phyloP scores from a whole-genome alignment of 2,329 filamentous ascomycete genomes.

The Ophiocordyceps robertsii region DNA sequence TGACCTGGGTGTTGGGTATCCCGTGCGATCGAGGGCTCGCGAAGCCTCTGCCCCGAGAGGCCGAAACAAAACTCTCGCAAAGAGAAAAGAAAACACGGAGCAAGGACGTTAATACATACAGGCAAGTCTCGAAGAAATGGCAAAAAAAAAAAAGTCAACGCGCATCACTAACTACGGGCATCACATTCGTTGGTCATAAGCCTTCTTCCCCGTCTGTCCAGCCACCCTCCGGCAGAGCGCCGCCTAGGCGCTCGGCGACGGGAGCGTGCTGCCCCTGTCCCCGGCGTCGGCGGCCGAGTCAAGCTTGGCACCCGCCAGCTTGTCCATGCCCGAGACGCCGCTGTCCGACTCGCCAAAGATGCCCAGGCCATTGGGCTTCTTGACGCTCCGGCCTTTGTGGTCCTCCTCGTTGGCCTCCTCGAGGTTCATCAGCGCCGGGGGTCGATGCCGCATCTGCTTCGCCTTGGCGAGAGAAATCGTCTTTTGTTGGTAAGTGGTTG shows the following conservation, averaged over 20 bases:
- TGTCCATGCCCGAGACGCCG: conserved; percentile 28
- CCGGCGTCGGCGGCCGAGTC: conserved; percentile 15
- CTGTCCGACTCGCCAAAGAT: conserved; percentile 30
- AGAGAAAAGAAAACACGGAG: not conserved
- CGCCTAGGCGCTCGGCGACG: conserved; percentile 18
- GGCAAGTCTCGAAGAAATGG: not conserved
- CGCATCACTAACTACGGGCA: not conserved
- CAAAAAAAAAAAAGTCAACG: not conserved
- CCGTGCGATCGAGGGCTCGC: no score
- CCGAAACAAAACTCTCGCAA: not conserved
- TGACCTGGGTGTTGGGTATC: no score
- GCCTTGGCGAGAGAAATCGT: conserved; percentile 89
- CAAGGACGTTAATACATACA: not conserved
- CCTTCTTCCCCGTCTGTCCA: conserved; percentile 2
- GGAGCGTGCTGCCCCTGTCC: conserved; percentile 9
- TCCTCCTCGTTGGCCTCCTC: conserved; percentile 27
- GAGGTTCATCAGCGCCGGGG: conserved; percentile 72
- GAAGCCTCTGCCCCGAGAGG: not conserved
- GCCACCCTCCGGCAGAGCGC: conserved; percentile 7
- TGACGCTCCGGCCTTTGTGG: conserved; percentile 7
- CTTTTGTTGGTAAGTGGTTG: conserved; percentile 91
- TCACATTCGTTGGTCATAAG: not conserved
- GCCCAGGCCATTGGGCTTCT: conserved; percentile 23
- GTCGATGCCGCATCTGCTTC: conserved; percentile 73
- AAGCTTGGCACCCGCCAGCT: conserved; percentile 17